Conservation (phyloP, 2,329 filamentous ascomycete genomes). For the Penicillium crustosum region DNA sequence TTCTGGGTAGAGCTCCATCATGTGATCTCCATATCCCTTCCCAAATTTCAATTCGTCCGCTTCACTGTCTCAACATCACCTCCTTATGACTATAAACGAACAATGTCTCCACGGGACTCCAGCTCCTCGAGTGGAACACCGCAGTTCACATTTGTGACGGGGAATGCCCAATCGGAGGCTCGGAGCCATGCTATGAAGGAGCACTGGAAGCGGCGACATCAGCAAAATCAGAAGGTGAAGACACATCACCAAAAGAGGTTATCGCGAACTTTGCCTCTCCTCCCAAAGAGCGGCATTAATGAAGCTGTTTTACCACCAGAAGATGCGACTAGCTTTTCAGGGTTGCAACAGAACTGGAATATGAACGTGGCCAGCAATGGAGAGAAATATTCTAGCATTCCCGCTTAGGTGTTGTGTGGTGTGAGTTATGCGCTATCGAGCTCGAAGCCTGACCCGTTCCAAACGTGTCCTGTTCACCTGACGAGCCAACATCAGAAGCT, state of each 20-base stretch:
- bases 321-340: neutral
- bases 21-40: neutral
- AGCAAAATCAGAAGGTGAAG: constrained; percentile 14
- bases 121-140: neutral
- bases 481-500: constrained; percentile 39
- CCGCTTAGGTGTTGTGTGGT: constrained; percentile 25
- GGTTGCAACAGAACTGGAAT: neutral
- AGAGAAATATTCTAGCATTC: constrained; percentile 6
- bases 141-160: constrained; percentile 28
- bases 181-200: constrained; percentile 42
- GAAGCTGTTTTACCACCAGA: neutral
- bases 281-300: neutral
- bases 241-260: neutral
- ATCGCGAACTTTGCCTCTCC: constrained; percentile 7
- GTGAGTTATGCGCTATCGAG: constrained; percentile 31
- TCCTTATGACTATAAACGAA: neutral
- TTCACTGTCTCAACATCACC: neutral
- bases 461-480: constrained; percentile 36
- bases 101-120: neutral
- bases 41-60: neutral
- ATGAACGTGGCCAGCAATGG: neutral
- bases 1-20: no score
- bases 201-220: constrained; percentile 37
- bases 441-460: constrained; percentile 37
- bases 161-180: constrained; percentile 19